Conservation (phyloP, 2,329 filamentous ascomycete species). For the Geosmithia morbida region DNA sequence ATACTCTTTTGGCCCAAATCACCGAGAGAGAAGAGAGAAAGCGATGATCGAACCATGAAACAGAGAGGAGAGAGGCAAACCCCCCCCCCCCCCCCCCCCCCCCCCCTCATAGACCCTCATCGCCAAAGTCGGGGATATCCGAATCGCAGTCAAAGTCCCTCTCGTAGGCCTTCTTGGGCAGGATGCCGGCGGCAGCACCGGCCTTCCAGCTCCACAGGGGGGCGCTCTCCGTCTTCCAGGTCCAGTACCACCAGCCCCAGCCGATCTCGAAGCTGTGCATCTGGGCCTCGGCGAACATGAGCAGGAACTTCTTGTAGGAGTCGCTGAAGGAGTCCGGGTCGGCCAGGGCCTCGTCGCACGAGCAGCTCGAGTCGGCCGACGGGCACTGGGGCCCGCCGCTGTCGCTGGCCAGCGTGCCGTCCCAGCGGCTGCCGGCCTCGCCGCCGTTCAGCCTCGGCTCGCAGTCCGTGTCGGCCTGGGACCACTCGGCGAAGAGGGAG, state of each 20-base stretch:
- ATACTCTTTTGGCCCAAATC: no score
- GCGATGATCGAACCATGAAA: no score
- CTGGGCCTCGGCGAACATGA: slow-evolving; percentile 87
- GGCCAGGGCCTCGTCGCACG: slow-evolving; percentile 63
- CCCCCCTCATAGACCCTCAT: slow-evolving; percentile 3
- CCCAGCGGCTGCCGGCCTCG: slow-evolving; percentile 77
- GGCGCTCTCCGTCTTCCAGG: slow-evolving; percentile 79
- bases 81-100: background rate
- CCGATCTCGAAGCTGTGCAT: slow-evolving; percentile 89
- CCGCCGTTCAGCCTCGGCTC: slow-evolving; percentile 79
- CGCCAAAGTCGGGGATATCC: slow-evolving; percentile 37
- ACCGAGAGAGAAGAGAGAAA: no score
- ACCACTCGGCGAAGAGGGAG: slow-evolving; percentile 93
- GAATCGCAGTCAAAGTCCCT: slow-evolving; percentile 51
- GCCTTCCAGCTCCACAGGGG: slow-evolving; percentile 87
- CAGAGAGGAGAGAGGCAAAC: no score
- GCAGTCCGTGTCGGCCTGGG: slow-evolving; percentile 94
- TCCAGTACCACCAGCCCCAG: slow-evolving; percentile 99
- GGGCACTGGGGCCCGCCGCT: slow-evolving; percentile 58
- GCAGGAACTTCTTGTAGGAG: slow-evolving; percentile 72
- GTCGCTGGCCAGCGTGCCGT: slow-evolving; percentile 66
- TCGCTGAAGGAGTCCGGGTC: slow-evolving; percentile 52
- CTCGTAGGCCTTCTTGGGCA: slow-evolving; percentile 62
- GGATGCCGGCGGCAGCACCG: slow-evolving; percentile 60
- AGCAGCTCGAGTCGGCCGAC: slow-evolving; percentile 47